Evolutionary conservation across 202 grass and related monocot genomes (phyloP).

Genomic region (Hordeum pubiflorum): DNA sequence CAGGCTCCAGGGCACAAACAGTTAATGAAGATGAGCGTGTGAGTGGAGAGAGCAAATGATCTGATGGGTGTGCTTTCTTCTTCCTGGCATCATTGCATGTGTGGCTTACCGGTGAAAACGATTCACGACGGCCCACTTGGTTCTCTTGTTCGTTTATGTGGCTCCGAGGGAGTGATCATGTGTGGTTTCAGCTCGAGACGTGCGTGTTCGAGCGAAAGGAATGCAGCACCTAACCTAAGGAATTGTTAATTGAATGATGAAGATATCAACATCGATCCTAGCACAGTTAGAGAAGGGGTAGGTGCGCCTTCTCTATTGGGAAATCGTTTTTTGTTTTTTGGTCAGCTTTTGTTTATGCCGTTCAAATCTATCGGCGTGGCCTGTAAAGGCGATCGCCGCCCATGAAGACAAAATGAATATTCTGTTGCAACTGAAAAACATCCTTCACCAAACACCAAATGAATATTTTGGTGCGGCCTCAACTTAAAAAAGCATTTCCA

Average conservation of each 20-base stretch:
- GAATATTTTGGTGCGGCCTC: background rate
- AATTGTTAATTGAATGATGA: slow-evolving; percentile 11
- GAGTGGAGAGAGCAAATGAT: background rate
- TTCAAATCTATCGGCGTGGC: background rate
- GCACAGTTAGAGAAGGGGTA: background rate
- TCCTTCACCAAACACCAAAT: slow-evolving; percentile 20
- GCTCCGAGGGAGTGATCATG: background rate
- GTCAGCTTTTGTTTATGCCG: background rate
- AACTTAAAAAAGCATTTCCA: background rate
- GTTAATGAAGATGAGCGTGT: background rate
- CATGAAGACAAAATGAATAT: background rate
- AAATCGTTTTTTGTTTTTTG: background rate
- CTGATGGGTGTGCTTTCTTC: background rate
- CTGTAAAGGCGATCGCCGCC: background rate
- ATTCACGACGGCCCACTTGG: background rate
- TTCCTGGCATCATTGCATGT: background rate
- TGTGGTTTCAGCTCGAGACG: background rate
- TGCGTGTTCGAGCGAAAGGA: slow-evolving; percentile 19
- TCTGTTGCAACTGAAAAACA: slow-evolving; percentile 1
- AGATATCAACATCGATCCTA: slow-evolving; percentile 20
- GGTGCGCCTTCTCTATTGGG: background rate
- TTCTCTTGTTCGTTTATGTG: background rate
- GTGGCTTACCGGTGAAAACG: background rate
- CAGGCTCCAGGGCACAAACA: background rate
- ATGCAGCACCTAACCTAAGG: slow-evolving; percentile 32